Base-by-base conservation (phyloP, 768 basidiomycete species). In the Naganishia randhawae region DNA sequence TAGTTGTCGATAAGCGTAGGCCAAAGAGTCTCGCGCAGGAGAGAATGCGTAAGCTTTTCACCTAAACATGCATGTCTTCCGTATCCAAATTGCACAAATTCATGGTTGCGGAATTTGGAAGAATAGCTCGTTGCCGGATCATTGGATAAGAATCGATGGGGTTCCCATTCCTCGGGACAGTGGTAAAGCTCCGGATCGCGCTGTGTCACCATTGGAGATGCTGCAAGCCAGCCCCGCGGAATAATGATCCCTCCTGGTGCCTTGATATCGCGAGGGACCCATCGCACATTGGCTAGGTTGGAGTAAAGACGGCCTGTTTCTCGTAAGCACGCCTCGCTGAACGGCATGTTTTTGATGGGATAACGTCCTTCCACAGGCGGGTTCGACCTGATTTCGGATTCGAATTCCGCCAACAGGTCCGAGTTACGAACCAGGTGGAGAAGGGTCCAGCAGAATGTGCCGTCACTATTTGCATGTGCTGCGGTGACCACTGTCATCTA, bases 1-100 rank as follows among this genome's bases (percentile, higher is more conserved):
- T 64, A 64, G 22, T 51, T 51, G 63, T 64, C 63, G 31, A 64
- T 48, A 19, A 64, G 35, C 11, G 45, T 45, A 8, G 63, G 63
- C 63, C 63, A 64, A 37, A 64, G 63, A 22, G 25, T 50, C 17
- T 32, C 63, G 1, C 63, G 63, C 0, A 64, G 31, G 2, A 64
- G 45, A 33, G 8, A 50, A 32, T 64, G n/a, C 3, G 29, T 16
- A 1, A 64, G 11, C 42, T 39, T 25, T 50, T 64, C 63, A 27
- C 45, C 63, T 25, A 45, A 32, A 27, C 63, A 64, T 13, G n/a
- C 19, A 31, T 51, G 42, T 19, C 22, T 19, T 22, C 57, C 57
- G 14, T 4, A 35, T 39, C 57, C 57, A 6, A 39, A 61, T 19
- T 61, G 57, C 4, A 41, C 35, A 22, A 41, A 61, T 41, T 61